phyloP scores from a whole-genome alignment of 129 eudicot species.

The Helichrysum umbraculigerum region DNA sequence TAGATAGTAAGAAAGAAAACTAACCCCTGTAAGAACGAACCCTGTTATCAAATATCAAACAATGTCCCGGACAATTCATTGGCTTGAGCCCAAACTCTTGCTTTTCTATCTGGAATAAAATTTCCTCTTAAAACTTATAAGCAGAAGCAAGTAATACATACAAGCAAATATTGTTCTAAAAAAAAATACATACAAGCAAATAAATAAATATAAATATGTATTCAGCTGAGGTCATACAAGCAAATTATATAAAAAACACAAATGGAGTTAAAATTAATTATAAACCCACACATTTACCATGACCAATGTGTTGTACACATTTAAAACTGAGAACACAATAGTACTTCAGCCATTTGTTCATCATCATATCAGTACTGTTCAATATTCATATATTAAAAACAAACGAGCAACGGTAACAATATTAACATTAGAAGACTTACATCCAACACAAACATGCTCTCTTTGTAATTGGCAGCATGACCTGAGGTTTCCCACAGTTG shows the following conservation, averaged over 20 bases:
- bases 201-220: neutral
- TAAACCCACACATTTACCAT: neutral
- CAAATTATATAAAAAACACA: neutral
- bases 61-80: slow-evolving; percentile 97
- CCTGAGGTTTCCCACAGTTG: slow-evolving; percentile 97
- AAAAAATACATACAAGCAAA: too few relatives aligned
- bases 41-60: slow-evolving; percentile 77
- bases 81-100: slow-evolving; percentile 97
- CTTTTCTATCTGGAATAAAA: slow-evolving; percentile 62
- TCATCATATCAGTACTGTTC: neutral
- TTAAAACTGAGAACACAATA: neutral
- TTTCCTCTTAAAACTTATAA: slow-evolving; percentile 2
- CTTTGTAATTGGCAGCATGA: slow-evolving; percentile 91
- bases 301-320: neutral
- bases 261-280: neutral
- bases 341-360: slow-evolving; percentile 4
- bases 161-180: too few relatives aligned
- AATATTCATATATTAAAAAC: neutral
- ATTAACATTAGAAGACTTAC: slow-evolving; percentile 38
- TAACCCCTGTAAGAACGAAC: slow-evolving; percentile 93
- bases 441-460: slow-evolving; percentile 90
- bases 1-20: slow-evolving; percentile 11
- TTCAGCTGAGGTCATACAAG: neutral
- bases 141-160: neutral
- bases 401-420: neutral